These are phyloP conservation scores for Botryotinia convoluta DNA, from an alignment of 2,329 filamentous ascomycete genomes.

Conservation along the genomic window DNA sequence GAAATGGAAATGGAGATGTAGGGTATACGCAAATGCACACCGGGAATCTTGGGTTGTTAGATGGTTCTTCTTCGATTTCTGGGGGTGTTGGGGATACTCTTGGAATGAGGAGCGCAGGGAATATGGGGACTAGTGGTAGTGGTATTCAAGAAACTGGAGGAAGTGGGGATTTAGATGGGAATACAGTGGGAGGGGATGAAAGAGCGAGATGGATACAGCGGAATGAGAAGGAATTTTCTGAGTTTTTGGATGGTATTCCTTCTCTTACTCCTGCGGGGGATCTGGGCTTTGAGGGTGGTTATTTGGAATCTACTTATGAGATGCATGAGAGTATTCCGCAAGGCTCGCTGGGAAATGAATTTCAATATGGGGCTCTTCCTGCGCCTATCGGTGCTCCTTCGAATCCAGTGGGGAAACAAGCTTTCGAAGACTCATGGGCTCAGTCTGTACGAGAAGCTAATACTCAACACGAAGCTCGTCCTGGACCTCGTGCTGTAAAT, in stretches of 20 bases:
- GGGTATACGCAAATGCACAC: slow-evolving; percentile 10
- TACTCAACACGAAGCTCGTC: background rate
- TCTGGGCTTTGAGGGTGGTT: slow-evolving; percentile 18
- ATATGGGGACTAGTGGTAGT: background rate
- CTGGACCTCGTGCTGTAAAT: background rate
- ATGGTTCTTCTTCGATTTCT: background rate
- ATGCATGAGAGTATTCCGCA: background rate
- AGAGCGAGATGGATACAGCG: slow-evolving; percentile 29
- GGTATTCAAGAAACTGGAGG: background rate
- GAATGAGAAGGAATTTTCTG: slow-evolving; percentile 35
- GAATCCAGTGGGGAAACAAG: background rate
- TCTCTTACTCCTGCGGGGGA: background rate
- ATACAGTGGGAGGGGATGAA: slow-evolving; percentile 26
- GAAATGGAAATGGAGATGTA: slow-evolving; percentile 21
- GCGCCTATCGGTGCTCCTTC: too few species aligned
- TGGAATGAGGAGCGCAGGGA: background rate
- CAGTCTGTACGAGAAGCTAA: background rate
- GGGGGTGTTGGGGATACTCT: background rate
- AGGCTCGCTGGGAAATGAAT: background rate
- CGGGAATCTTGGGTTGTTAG: background rate
- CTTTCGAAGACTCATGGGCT: background rate
- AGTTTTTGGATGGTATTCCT: slow-evolving; percentile 32
- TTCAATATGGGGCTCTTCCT: too few species aligned
- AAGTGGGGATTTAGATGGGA: slow-evolving; percentile 22
- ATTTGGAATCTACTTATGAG: background rate